Base-by-base conservation (phyloP, 116 monocot species). In the Cymodocea nodosa region DNA sequence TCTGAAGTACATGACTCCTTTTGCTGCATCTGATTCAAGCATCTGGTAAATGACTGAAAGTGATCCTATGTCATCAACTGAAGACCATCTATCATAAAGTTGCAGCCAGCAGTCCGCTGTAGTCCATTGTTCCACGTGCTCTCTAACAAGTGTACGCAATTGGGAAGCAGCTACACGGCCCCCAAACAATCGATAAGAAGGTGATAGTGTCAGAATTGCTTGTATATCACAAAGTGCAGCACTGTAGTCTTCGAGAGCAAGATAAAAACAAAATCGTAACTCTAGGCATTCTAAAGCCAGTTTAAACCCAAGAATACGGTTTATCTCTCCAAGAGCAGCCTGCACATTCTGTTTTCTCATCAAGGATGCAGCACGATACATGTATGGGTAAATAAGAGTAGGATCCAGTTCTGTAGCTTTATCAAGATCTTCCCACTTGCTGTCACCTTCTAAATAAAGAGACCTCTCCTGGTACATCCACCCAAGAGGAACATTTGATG, bases 381-480 rank as follows among this genome's bases (percentile, higher is more conserved):
- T 84, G 77, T 89, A 89, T 24, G 89, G 89, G 59, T 89, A 89
- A 16, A 73, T 71, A 60, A 89, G 79, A 35, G 84, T 82, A 1
- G 89, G 89, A 35, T 89, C 89, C 25, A 82, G 52, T 51, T 89
- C 89, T 17, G 82, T 89, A 40, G 85, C 89, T 70, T 78, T 77
- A 39, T 77, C 63, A 44, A 89, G 89, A 69, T 84, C 82, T 71
- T 79, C 79, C 79, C 71, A 76, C 64, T 70, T 80, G n/a, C 60
- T 67, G 48, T 82, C 80, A 52, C 76, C 82, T 51, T 85, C 85
- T 7, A 70, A 50, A 68, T 78, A 84, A n/a, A 89, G 51, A 35
- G 85, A 79, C 68, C 89, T 74, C 70, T 89, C 89, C 58, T 89
- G 85, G 63, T 84, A 82, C 82, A 85, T 89, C 89, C 89, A 89